Conservation (phyloP, 805 yeast species). For the Sugiyamaella lignohabitans region DNA sequence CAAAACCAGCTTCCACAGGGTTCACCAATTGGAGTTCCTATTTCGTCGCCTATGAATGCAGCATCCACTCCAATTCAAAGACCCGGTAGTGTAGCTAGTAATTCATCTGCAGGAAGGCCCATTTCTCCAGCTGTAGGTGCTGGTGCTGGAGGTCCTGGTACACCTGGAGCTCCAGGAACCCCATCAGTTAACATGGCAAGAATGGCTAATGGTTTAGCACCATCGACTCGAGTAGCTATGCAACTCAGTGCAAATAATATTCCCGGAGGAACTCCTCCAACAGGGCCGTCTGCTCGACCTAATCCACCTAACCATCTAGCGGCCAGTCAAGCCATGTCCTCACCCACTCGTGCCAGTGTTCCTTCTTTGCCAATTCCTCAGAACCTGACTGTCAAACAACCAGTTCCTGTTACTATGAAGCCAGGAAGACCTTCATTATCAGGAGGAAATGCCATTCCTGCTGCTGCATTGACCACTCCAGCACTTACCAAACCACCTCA, state of each 20-base stretch:
- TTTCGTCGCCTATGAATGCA: neutral
- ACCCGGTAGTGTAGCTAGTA: slow-evolving; percentile 4
- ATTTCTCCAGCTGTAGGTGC: neutral
- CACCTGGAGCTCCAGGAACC: slow-evolving; percentile 5
- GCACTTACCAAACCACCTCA: slow-evolving; percentile 68
- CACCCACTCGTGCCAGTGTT: slow-evolving; percentile 25
- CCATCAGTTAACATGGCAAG: slow-evolving; percentile 1
- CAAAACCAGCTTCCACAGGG: neutral
- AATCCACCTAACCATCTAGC: slow-evolving; percentile 33
- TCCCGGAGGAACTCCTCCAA: slow-evolving; percentile 12
- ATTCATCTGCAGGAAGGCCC: neutral
- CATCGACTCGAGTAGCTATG: slow-evolving; percentile 9
- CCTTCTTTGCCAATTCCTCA: slow-evolving; percentile 47
- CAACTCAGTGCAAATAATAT: slow-evolving; percentile 9
- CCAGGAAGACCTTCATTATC: slow-evolving; percentile 75
- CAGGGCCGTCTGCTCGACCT: slow-evolving; percentile 22
- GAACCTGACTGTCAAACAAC: slow-evolving; percentile 57
- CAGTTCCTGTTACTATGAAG: slow-evolving; percentile 57
- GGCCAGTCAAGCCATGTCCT: slow-evolving; percentile 32
- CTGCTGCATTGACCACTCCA: slow-evolving; percentile 70
- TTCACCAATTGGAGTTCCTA: neutral
- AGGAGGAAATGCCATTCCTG: slow-evolving; percentile 72
- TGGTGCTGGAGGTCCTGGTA: slow-evolving; percentile 1
- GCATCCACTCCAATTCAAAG: slow-evolving; percentile 2
- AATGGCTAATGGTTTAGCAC: neutral